A percentile compares a stretch with the other conserved stretches of the same genome.
Conservation (phyloP, 768 basidiomycete species). For the Tylopilus sp. region DNA sequence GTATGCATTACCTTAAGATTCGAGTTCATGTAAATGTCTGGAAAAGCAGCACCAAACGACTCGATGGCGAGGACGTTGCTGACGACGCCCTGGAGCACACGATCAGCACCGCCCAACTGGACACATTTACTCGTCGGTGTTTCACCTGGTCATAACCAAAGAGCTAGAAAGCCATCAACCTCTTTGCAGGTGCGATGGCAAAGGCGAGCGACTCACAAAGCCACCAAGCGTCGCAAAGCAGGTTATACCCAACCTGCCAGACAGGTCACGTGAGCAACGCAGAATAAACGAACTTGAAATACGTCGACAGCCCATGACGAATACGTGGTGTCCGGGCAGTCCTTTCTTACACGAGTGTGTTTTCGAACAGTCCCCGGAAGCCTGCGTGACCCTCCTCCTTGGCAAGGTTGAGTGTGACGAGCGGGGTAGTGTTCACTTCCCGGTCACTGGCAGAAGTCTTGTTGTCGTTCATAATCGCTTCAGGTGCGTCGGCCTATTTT, state of each 20-base stretch:
- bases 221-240: conserved; percentile 32
- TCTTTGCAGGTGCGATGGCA: not conserved
- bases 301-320: not conserved
- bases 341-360: conserved; percentile 25
- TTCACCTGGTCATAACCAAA: conserved; percentile 32
- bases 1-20: conserved; percentile 21
- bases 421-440: not conserved
- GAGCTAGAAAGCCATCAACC: conserved; percentile 18
- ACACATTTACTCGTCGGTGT: not conserved
- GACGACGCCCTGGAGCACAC: conserved; percentile 24
- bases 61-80: conserved; percentile 33
- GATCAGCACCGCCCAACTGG: not conserved
- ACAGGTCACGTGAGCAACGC: not conserved
- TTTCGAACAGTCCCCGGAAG: conserved; percentile 27
- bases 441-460: not conserved
- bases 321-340: not conserved
- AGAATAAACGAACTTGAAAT: not conserved
- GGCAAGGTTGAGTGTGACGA: conserved; percentile 10
- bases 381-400: conserved; percentile 22
- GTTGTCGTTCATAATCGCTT: conserved; percentile 8
- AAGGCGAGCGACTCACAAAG: conserved; percentile 21
- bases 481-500: not conserved
- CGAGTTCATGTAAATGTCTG: conserved; percentile 27
- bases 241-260: conserved; percentile 28
- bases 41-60: conserved; percentile 33